Conservation (phyloP, 2,329 filamentous ascomycete genomes). For the Colletotrichum graminicola region DNA sequence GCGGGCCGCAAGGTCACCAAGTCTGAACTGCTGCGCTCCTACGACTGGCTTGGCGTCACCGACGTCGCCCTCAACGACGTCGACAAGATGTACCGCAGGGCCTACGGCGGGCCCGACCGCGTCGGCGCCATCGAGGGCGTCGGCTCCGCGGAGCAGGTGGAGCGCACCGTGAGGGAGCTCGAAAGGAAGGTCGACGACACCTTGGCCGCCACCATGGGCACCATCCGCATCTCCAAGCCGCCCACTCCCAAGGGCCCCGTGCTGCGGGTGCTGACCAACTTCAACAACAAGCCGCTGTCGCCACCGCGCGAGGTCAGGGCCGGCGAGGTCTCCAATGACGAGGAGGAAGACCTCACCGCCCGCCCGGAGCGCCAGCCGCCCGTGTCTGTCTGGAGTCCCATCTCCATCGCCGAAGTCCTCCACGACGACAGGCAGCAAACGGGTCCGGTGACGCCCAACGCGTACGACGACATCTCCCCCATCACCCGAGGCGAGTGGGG, state of each 20-base stretch:
- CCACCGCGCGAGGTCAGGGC: conserved; percentile 3
- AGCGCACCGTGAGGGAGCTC: conserved; percentile 32
- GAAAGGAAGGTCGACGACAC: conserved; percentile 26
- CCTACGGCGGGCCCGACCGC: conserved; percentile 64
- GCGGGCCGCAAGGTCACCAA: conserved; percentile 63
- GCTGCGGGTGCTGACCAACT: conserved; percentile 60
- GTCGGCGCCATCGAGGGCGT: conserved; percentile 61
- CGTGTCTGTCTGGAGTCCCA: conserved; percentile 48
- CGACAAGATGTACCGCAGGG: conserved; percentile 66
- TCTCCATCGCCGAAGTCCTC: conserved; percentile 61
- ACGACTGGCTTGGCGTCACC: conserved; percentile 68
- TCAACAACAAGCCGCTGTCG: conserved; percentile 45
- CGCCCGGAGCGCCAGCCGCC: conserved; percentile 48
- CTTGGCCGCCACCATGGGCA: conserved; percentile 27
- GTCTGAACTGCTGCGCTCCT: conserved; percentile 65
- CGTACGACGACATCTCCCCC: conserved; percentile 72
- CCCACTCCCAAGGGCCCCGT: conserved; percentile 45
- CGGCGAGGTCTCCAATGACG: conserved; percentile 46
- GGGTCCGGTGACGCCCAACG: conserved; percentile 69
- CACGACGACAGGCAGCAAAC: conserved; percentile 48
- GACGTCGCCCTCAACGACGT: conserved; percentile 65
- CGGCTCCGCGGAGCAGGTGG: conserved; percentile 45
- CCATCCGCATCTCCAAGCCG: conserved; percentile 36
- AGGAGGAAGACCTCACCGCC: conserved; percentile 56
- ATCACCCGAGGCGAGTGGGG: conserved; percentile 74